Percentiles rank a stretch among this genome's conserved stretches.
These are phyloP conservation scores for Tetracladium maxilliforme DNA, from an alignment of 2,329 filamentous ascomycete genomes.

Conservation along the genomic window DNA sequence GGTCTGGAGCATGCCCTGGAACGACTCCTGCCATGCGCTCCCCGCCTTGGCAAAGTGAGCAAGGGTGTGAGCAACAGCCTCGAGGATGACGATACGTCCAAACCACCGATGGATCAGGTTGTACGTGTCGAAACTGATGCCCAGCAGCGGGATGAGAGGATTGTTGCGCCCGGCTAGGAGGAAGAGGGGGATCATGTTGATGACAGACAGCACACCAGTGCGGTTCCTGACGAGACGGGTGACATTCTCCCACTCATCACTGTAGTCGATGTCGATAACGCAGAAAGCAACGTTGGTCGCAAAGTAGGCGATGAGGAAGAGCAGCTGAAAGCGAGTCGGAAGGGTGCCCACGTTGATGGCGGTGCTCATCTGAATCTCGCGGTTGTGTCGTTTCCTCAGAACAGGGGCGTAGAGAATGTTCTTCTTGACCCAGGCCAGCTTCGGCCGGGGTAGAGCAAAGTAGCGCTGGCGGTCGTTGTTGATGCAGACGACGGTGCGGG, in stretches of 20 bases:
- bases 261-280: slow-evolving; percentile 48
- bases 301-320: slow-evolving; percentile 55
- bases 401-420: slow-evolving; percentile 58
- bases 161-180: slow-evolving; percentile 66
- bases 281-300: slow-evolving; percentile 66
- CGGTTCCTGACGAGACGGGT: slow-evolving; percentile 46
- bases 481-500: slow-evolving; percentile 61
- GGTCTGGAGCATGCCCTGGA: no score
- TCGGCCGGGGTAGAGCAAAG: slow-evolving; percentile 45
- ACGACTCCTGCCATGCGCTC: no score
- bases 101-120: slow-evolving; percentile 73
- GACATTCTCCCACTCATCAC: slow-evolving; percentile 25
- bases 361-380: slow-evolving; percentile 52
- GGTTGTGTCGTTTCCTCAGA: slow-evolving; percentile 61
- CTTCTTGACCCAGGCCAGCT: slow-evolving; percentile 47
- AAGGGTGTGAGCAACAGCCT: slow-evolving; percentile 50
- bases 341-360: slow-evolving; percentile 63
- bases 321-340: slow-evolving; percentile 62
- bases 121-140: slow-evolving; percentile 70
- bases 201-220: slow-evolving; percentile 51
- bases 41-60: slow-evolving; percentile 43
- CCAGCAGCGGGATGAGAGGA: slow-evolving; percentile 55
- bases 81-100: slow-evolving; percentile 58
- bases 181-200: slow-evolving; percentile 70
- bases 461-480: slow-evolving; percentile 69